Evolutionary conservation across 805 yeast genomes (phyloP).

Genomic region (Wickerhamomyces tratensis): DNA sequence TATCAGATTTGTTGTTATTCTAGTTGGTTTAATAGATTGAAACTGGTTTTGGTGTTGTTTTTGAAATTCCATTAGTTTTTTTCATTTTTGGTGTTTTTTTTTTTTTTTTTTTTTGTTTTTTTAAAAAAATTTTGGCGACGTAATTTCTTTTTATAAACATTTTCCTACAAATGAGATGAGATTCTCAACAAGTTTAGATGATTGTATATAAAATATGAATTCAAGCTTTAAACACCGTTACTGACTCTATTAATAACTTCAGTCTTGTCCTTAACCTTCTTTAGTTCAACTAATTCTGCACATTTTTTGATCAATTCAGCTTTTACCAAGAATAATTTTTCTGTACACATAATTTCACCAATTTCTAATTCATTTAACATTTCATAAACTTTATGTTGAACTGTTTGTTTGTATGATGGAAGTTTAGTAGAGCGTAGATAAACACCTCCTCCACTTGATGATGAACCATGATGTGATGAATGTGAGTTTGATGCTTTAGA

Average conservation of each 20-base stretch:
- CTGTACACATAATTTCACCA: conserved; percentile 77
- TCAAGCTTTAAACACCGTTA: background rate
- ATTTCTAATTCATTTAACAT: conserved; percentile 71
- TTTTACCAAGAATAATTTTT: conserved; percentile 20
- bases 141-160: no score
- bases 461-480: conserved; percentile 11
- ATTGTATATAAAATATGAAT: no score
- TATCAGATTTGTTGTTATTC: no score
- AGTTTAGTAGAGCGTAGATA: conserved; percentile 71
- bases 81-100: no score
- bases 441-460: conserved; percentile 54
- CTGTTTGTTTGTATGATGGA: conserved; percentile 68
- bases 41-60: no score
- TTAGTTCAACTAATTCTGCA: background rate
- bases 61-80: no score
- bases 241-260: background rate
- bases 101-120: no score
- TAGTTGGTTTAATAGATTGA: no score
- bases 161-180: no score
- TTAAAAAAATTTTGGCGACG: no score
- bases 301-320: background rate
- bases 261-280: background rate
- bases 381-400: conserved; percentile 50
- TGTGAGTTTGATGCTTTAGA: conserved; percentile 2
- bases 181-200: no score